Base-by-base conservation (phyloP, 2,329 filamentous ascomycete genomes). In the Dothiorella sarmentorum region DNA sequence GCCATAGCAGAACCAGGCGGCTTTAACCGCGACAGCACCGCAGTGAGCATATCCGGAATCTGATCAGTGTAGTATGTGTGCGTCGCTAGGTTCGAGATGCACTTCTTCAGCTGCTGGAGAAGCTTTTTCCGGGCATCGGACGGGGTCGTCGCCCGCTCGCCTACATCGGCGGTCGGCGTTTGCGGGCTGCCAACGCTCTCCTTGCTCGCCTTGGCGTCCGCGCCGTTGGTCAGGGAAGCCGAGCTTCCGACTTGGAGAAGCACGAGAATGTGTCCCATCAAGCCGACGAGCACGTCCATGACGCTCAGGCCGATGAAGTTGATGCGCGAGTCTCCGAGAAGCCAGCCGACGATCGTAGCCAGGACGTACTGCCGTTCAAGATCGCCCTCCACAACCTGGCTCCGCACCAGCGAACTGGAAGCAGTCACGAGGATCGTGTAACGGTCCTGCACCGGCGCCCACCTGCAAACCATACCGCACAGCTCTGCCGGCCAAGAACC, bases 51-150 rank as follows among this genome's bases (percentile, higher is more conserved):
- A 73, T 99, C 94, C 1, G 89, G 86, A 58, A 97, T 90, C 73
- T 99, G 94, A 66, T 97, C 93, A 1, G 90, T 90, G 71, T 99
- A 99, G 77, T 99, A 99, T 29, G 97, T 87, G 69, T 99, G 94
- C 0, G 90, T 96, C 2, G 92, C 91, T 26, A 99, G 78, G 69
- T 92, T 85, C n/a, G 91, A 91, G 61, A 97, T 91, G 73, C 90
- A 96, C 64, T 84, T 81, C 70, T 94, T 87, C 15, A 97, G 81
- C 29, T 86, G 83, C 31, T 78, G 73, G 26, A 96, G 76, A 15
- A 97, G 79, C 64, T 86, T 82, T 62, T 81, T 80, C 51, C 86
- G 82, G 15, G 74, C 70, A 2, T 72, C 68, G 2, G 79, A 81
- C 59, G 87, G 82, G 29, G 61, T 66, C 1, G 67, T 62, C 11